Conservation (phyloP, 176 grass and related monocot species). For the Oryza longistaminata region DNA sequence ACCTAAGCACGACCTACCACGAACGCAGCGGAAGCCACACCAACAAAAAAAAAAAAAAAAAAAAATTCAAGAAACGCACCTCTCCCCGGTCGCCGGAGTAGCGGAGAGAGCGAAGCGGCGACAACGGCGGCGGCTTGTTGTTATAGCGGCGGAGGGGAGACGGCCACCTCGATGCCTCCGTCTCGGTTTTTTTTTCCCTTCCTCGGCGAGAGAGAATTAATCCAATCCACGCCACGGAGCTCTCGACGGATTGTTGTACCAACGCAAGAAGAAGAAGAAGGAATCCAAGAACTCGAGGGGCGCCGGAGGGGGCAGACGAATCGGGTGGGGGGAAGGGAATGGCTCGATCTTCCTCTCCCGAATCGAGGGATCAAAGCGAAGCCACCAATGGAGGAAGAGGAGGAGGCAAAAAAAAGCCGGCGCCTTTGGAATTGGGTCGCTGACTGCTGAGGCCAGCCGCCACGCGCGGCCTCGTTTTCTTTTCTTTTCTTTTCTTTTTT, state of each 20-base stretch:
- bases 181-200: not conserved
- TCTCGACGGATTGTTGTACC: not conserved
- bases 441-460: slow-evolving; percentile 3
- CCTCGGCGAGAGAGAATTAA: not conserved
- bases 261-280: not conserved
- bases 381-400: not conserved
- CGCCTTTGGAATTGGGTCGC: not conserved
- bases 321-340: not conserved
- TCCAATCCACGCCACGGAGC: not conserved
- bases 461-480: not conserved
- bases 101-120: not conserved
- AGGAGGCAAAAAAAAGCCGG: not conserved
- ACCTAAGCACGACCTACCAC: not conserved
- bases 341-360: not conserved
- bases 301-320: too few species aligned
- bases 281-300: not conserved
- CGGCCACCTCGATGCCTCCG: slow-evolving; percentile 40
- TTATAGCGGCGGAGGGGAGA: not conserved
- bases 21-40: not conserved
- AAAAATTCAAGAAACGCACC: slow-evolving; percentile 33
- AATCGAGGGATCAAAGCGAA: not conserved
- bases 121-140: not conserved
- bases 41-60: not conserved
- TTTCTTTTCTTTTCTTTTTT: not conserved
- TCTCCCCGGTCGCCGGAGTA: slow-evolving; percentile 11